Evolutionary conservation across 768 basidiomycete genomes (phyloP).

Genomic region (Vishniacozyma victoriae): DNA sequence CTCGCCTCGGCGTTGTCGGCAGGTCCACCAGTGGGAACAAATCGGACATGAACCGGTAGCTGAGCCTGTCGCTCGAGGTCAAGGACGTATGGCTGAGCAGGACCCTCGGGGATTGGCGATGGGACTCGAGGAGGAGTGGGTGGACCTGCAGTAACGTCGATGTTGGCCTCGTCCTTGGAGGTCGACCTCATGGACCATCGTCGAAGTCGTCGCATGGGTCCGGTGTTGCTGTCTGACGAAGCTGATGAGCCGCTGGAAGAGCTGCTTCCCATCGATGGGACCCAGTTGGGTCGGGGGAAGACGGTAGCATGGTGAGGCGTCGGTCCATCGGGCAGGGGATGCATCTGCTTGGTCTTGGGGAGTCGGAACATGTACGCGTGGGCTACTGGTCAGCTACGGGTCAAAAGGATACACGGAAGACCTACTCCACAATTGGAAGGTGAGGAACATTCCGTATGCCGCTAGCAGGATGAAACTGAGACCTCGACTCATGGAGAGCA

Average conservation of each 20-base stretch:
- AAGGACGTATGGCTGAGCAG: background rate
- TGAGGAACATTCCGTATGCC: constrained; percentile 47
- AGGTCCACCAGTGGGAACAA: background rate
- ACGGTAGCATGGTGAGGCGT: constrained; percentile 25
- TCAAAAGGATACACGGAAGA: background rate
- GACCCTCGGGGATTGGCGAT: background rate
- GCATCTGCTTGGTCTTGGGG: constrained; percentile 13
- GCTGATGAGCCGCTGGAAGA: constrained; percentile 14
- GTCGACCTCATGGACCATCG: background rate
- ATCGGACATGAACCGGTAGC: background rate
- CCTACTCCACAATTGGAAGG: constrained; percentile 34
- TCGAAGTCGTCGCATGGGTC: constrained; percentile 16
- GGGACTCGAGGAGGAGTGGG: background rate
- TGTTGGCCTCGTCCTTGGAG: background rate
- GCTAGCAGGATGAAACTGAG: constrained; percentile 53
- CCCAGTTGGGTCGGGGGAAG: constrained; percentile 42
- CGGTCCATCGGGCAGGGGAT: constrained; percentile 35
- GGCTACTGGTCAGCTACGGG: constrained; percentile 5
- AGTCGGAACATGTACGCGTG: constrained; percentile 31
- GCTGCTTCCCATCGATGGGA: constrained; percentile 26
- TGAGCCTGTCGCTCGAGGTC: background rate
- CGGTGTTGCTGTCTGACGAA: constrained; percentile 9
- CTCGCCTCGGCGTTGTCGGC: constrained; percentile 1
- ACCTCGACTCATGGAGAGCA: constrained; percentile 52
- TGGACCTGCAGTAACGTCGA: background rate